Percentiles rank a stretch among this genome's conserved stretches.
Evolutionary conservation across 352 stramenopile genomes (phyloP).

Genomic region (Aphanomyces invadans): DNA sequence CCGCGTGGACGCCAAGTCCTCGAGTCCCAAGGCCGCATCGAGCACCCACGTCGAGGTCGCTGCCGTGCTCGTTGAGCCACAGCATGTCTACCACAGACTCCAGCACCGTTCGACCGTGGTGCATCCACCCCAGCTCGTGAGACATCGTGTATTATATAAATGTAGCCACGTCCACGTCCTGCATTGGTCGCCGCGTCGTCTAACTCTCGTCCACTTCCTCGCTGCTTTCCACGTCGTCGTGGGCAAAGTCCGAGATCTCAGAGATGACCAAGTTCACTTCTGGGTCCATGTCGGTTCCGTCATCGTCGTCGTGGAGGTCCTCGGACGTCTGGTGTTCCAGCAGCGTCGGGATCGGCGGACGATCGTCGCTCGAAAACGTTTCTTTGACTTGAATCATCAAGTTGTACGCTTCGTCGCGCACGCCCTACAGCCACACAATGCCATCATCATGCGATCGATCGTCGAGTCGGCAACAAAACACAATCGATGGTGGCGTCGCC

Average conservation of each 20-base stretch:
- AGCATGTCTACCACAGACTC: too few relatives aligned
- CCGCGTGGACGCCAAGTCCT: too few relatives aligned
- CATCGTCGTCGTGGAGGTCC: neutral
- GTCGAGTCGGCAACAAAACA: neutral
- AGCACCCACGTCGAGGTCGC: too few relatives aligned
- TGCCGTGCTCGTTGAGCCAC: too few relatives aligned
- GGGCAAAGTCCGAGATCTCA: neutral
- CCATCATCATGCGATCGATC: neutral
- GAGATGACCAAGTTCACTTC: slow-evolving; percentile 23
- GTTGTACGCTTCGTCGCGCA: slow-evolving; percentile 16
- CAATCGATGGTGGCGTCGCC: too few relatives aligned
- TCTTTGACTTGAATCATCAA: slow-evolving; percentile 24
- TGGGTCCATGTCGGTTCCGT: slow-evolving; percentile 16
- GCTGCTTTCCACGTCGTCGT: neutral
- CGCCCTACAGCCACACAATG: neutral
- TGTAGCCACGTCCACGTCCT: too few relatives aligned
- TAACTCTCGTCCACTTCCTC: too few relatives aligned
- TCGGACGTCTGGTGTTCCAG: slow-evolving; percentile 2
- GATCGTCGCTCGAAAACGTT: slow-evolving; percentile 13
- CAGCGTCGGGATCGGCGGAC: neutral
- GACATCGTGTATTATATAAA: too few relatives aligned
- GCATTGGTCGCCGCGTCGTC: too few relatives aligned
- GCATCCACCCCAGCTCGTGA: too few relatives aligned
- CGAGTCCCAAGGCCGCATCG: too few relatives aligned
- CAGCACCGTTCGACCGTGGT: too few relatives aligned